Conservation (phyloP, 371 early-diverging fungal species). For the Vairimorpha necatrix region DNA sequence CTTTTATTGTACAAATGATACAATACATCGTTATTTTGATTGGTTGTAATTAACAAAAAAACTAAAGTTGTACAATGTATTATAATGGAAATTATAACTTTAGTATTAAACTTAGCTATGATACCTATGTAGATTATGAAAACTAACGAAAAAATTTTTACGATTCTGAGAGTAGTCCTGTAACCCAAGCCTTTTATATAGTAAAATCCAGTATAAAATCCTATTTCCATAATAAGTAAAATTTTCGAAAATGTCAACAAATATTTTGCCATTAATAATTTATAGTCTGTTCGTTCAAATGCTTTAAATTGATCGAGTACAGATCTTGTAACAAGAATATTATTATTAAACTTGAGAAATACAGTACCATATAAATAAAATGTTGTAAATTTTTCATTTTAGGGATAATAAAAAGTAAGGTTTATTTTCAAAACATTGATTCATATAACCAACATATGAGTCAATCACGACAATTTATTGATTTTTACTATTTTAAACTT, state of each 20-base stretch:
- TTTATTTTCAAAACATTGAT: too few species aligned
- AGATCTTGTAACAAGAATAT: not conserved
- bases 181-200: not conserved
- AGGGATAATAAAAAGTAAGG: too few species aligned
- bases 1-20: not conserved
- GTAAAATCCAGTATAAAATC: not conserved
- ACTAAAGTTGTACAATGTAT: not conserved
- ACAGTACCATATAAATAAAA: not conserved
- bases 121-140: not conserved
- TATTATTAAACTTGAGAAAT: not conserved
- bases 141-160: not conserved
- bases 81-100: not conserved
- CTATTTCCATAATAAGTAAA: not conserved
- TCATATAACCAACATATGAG: too few species aligned
- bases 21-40: not conserved
- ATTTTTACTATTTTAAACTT: too few species aligned
- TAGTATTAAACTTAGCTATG: not conserved
- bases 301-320: not conserved
- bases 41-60: not conserved
- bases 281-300: not conserved
- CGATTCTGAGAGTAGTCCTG: not conserved
- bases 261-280: not conserved
- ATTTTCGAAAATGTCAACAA: not conserved
- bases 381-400: too few species aligned
- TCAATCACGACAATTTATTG: too few species aligned